Conservation (phyloP, 352 stramenopile genomes). For the Phytophthora fragariae region DNA sequence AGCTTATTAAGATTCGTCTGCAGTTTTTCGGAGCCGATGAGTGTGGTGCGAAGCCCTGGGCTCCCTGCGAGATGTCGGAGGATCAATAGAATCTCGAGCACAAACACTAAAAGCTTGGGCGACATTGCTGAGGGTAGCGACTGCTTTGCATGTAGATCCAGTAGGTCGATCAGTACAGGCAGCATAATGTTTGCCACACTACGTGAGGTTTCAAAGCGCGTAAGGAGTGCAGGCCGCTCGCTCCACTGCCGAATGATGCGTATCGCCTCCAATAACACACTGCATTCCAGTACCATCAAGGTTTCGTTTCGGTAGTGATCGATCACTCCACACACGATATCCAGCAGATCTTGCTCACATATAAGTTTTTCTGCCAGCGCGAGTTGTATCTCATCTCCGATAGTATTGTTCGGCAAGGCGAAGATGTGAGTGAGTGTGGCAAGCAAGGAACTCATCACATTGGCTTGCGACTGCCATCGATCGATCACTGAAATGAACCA, state of each 20-base stretch:
- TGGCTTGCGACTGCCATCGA: conserved; percentile 15
- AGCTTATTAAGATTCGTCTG: conserved; percentile 22
- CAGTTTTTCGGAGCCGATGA: conserved; percentile 16
- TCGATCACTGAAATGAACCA: conserved; percentile 32
- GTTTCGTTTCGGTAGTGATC: conserved; percentile 17
- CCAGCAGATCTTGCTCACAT: conserved; percentile 22
- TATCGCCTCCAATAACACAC: conserved; percentile 32
- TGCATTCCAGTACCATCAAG: neutral
- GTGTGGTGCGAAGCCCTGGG: neutral
- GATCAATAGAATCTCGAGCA: conserved; percentile 29
- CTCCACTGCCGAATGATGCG: conserved; percentile 37
- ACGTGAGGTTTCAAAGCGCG: conserved; percentile 16
- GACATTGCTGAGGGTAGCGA: neutral
- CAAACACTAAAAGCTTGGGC: conserved; percentile 9
- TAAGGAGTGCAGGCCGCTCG: conserved; percentile 12
- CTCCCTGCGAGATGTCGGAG: conserved; percentile 21
- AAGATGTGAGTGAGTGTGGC: conserved; percentile 27
- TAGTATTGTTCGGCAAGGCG: conserved; percentile 21
- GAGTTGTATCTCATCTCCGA: conserved; percentile 18
- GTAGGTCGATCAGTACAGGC: conserved; percentile 15
- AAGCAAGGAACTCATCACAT: conserved; percentile 22
- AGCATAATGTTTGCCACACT: conserved; percentile 16
- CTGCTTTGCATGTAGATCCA: conserved; percentile 4
- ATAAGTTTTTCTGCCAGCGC: conserved; percentile 21
- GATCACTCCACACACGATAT: conserved; percentile 15